Base-by-base conservation (phyloP, 306 rosid genomes). In the Arachis stenosperma region DNA sequence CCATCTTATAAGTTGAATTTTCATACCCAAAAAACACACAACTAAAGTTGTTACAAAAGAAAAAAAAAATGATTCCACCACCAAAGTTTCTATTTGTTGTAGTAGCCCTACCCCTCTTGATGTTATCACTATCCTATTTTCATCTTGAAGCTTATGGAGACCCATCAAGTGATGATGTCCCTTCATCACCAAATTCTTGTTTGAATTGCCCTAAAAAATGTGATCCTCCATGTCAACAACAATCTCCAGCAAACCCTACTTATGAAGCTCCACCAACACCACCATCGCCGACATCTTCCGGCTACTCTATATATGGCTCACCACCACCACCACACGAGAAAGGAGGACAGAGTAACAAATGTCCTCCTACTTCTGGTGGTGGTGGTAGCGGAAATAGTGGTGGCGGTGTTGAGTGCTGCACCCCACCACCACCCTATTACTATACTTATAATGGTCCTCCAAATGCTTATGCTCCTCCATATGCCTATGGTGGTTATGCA, bases 321-420 rank as follows among this genome's bases (percentile, higher is more conserved):
- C 75, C 84, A 0, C 83, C 57, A 1, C 83, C 83, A 2, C 81
- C 83, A 0, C 77, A 75, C 3, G 22, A 65, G 69, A 0, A 7
- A 2, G 81, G 65, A 13, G 81, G 65, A 1, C 67, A 69, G 0
- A 70, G 63, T 29, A 48, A 10, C 0, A 83, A 83, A 67, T 83
- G 84, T n/a, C 86, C 86, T 61, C 87, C 87, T 4, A 70, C 73
- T 36, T 42, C 65, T n/a, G 75, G 75, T 51, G 75, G 75, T 66
- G 81, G 55, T 48, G 61, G 37, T 4, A 33, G 4, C 2, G 37
- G 27, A 22, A 22, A 22, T 22, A 22, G 37, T 43, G 50, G 65
- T n/a, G 75, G 75, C 51, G 75, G 75, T 66, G 81, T 61, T 41
- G 61, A 75, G 75, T 83, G 81, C 5, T 75, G 86, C 52, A 71